A percentile compares a stretch with the other conserved stretches of the same genome.
These are phyloP conservation scores for Maudiozyma humilis DNA, from an alignment of 1,139 yeast genomes.

Conservation along the genomic window DNA sequence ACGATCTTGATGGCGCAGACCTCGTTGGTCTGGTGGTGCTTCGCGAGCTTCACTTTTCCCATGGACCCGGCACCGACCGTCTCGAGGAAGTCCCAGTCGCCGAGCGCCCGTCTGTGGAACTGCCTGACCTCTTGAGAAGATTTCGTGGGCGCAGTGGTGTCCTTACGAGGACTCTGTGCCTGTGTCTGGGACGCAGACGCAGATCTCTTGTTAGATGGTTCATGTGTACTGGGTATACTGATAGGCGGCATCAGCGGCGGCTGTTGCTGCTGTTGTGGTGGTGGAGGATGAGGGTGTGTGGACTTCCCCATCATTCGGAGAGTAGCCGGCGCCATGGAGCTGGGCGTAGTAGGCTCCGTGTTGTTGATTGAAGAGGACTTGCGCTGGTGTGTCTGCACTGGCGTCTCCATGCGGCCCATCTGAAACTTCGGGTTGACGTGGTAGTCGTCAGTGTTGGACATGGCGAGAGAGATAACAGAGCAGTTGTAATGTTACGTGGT, in stretches of 20 bases:
- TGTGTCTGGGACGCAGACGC: neutral
- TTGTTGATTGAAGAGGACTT: neutral
- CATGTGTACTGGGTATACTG: constrained; percentile 9
- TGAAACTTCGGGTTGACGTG: constrained; percentile 28
- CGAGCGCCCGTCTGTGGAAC: constrained; percentile 79
- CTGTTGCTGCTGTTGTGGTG: constrained; percentile 29
- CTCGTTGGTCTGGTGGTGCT: constrained; percentile 71
- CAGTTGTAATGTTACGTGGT: no score
- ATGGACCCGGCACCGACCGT: constrained; percentile 97
- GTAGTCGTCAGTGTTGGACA: constrained; percentile 24
- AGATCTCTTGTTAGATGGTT: neutral
- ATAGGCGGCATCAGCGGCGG: constrained; percentile 27
- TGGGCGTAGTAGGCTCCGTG: constrained; percentile 10
- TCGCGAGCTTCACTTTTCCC: constrained; percentile 96
- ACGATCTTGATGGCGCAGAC: constrained; percentile 82
- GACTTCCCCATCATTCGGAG: constrained; percentile 66
- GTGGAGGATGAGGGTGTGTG: constrained; percentile 13
- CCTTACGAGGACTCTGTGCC: neutral
- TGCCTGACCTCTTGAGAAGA: constrained; percentile 34
- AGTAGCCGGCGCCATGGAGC: constrained; percentile 55
- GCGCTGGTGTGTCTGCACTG: constrained; percentile 6
- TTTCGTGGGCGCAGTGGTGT: neutral
- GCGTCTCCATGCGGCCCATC: constrained; percentile 20
- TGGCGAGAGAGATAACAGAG: neutral
- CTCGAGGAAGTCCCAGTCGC: constrained; percentile 93